These are phyloP conservation scores for Chrysoporthe austroafricana DNA, from an alignment of 2,329 filamentous ascomycete genomes.

Conservation along the genomic window DNA sequence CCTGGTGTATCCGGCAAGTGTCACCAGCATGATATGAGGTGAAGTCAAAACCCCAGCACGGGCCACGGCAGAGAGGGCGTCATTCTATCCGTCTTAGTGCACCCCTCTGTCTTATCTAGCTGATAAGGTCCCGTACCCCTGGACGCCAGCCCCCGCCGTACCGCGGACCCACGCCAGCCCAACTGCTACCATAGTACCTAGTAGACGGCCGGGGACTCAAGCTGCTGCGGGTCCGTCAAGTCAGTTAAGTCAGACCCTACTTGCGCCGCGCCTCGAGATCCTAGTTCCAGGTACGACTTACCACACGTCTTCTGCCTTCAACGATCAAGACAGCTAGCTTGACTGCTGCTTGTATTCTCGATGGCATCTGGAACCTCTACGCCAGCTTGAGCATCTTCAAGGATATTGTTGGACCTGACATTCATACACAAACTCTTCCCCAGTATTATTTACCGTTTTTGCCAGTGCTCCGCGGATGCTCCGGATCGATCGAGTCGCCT, in stretches of 20 bases:
- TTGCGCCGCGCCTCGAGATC: not conserved
- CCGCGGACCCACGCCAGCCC: not conserved
- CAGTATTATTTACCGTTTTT: too few relatives aligned
- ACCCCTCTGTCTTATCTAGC: slow-evolving; percentile 1
- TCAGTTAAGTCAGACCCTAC: too few relatives aligned
- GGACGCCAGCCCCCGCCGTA: not conserved
- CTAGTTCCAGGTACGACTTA: not conserved
- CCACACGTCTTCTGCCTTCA: too few relatives aligned
- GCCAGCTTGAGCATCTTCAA: not conserved
- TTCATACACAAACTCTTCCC: not conserved
- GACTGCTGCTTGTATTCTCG: too few relatives aligned
- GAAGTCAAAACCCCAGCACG: not conserved
- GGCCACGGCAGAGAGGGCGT: not conserved
- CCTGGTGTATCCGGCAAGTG: not conserved
- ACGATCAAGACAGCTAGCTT: too few relatives aligned
- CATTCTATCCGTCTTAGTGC: not conserved
- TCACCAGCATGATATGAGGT: not conserved
- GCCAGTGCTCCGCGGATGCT: not conserved
- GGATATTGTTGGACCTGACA: not conserved
- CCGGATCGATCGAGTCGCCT: not conserved
- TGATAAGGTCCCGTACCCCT: not conserved
- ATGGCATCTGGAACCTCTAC: too few relatives aligned
- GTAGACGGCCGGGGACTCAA: not conserved
- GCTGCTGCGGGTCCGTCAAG: not conserved
- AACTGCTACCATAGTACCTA: too few relatives aligned